Evolutionary conservation across 2,329 filamentous ascomycete genomes (phyloP).

Genomic region (Penicillium brevicompactum): DNA sequence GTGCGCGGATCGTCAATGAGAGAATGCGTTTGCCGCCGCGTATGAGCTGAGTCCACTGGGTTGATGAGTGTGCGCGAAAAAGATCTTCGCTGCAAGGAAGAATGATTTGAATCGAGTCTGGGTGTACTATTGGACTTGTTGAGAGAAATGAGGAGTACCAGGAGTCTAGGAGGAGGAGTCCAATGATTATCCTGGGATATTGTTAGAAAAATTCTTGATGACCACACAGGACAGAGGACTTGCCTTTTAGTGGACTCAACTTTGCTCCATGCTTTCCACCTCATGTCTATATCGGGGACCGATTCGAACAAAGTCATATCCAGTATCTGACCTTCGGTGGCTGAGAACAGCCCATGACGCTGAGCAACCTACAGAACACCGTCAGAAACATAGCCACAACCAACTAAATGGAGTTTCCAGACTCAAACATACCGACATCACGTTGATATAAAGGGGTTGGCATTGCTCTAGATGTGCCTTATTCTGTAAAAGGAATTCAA

Average conservation of each 20-base stretch:
- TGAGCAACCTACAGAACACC: constrained; percentile 41
- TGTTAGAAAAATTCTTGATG: constrained; percentile 6
- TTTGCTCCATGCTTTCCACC: constrained; percentile 57
- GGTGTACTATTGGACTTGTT: constrained; percentile 49
- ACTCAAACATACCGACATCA: constrained; percentile 42
- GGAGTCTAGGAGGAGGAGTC: constrained; percentile 49
- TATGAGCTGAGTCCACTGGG: constrained; percentile 41
- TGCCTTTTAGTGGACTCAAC: constrained; percentile 54
- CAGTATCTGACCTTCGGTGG: constrained; percentile 48
- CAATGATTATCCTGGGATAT: constrained; percentile 44
- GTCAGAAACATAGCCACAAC: constrained; percentile 2
- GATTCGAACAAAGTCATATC: constrained; percentile 46
- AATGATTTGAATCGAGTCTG: constrained; percentile 50
- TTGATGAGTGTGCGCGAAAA: constrained; percentile 44
- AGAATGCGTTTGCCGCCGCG: constrained; percentile 37
- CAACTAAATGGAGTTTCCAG: background rate
- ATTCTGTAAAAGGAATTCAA: constrained; percentile 29
- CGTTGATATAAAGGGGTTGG: constrained; percentile 54
- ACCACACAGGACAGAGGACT: background rate
- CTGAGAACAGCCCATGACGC: constrained; percentile 54
- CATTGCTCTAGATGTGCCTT: constrained; percentile 49
- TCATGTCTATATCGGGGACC: constrained; percentile 47
- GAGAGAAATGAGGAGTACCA: constrained; percentile 54
- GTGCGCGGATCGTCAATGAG: constrained; percentile 36
- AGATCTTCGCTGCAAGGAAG: constrained; percentile 50